Evolutionary conservation across 331 rosid genomes (phyloP).

Genomic region (Acacia pycnantha): DNA sequence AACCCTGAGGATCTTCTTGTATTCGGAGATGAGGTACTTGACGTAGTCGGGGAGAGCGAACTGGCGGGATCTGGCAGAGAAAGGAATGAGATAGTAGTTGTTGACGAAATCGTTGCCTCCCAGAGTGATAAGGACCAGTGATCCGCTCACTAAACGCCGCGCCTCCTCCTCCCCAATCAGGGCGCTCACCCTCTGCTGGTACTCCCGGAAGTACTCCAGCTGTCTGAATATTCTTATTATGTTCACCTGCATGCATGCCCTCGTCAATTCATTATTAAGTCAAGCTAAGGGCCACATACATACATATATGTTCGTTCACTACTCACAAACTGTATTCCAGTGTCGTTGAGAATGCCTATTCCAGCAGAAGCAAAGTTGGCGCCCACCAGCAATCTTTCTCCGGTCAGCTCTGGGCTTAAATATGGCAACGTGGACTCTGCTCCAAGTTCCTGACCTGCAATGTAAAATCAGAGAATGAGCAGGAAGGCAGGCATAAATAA

Average conservation of each 20-base stretch:
- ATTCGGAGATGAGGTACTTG: constrained; percentile 57
- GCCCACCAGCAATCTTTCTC: constrained; percentile 62
- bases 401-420: constrained; percentile 56
- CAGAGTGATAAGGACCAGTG: constrained; percentile 54
- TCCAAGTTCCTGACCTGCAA: constrained; percentile 55
- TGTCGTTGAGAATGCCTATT: constrained; percentile 82
- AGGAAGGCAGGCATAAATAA: background rate
- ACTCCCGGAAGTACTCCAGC: constrained; percentile 48
- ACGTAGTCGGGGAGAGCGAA: constrained; percentile 55
- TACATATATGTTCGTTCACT: no score
- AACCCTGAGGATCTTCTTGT: constrained; percentile 50
- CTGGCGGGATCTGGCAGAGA: constrained; percentile 65
- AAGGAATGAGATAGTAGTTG: constrained; percentile 66
- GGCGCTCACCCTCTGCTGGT: constrained; percentile 53
- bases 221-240: constrained; percentile 64
- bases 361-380: constrained; percentile 93
- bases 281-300: background rate
- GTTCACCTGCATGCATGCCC: constrained; percentile 45
- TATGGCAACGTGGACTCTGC: constrained; percentile 66
- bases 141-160: constrained; percentile 36
- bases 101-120: constrained; percentile 86
- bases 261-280: no score
- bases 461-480: background rate
- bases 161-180: constrained; percentile 43
- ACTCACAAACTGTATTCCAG: constrained; percentile 75